A percentile compares a stretch with the other conserved stretches of the same genome.
Conservation (phyloP, 106 monocot species). For the Apostasia shenzhenica region DNA sequence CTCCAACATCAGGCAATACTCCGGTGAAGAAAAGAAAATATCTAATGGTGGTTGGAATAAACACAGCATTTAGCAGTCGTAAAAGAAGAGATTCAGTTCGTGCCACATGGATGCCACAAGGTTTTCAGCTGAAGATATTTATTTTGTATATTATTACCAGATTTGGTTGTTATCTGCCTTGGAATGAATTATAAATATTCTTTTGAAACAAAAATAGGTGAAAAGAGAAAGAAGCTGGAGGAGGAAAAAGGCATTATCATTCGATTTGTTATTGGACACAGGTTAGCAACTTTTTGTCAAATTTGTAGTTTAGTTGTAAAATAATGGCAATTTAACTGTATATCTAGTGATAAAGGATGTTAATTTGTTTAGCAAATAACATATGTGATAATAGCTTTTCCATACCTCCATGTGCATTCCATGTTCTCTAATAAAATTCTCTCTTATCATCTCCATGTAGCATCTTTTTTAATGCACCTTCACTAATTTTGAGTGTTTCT, state of each 20-base stretch:
- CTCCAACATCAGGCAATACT: constrained; percentile 47
- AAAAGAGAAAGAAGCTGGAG: constrained; percentile 27
- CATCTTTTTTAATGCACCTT: background rate
- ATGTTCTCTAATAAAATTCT: no score
- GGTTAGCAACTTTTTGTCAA: constrained; percentile 3
- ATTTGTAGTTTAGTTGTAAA: background rate
- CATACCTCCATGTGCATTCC: no score
- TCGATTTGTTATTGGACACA: constrained; percentile 28
- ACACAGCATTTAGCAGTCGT: constrained; percentile 97
- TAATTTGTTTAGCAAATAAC: no score
- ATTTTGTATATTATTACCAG: background rate
- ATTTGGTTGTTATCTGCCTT: background rate
- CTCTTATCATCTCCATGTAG: no score
- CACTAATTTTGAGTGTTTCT: background rate
- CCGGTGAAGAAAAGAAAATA: constrained; percentile 33
- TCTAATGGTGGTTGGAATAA: constrained; percentile 89
- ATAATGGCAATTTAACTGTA: no score
- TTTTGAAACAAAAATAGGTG: constrained; percentile 24
- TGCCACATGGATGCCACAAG: constrained; percentile 94
- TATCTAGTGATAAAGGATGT: no score
- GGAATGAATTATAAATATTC: background rate
- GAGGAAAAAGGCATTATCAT: constrained; percentile 30
- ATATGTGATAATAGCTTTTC: no score
- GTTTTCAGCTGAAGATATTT: constrained; percentile 18
- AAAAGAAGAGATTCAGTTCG: constrained; percentile 92